Conservation (phyloP, 2,329 filamentous ascomycete genomes). For the Botryotinia globosa region DNA sequence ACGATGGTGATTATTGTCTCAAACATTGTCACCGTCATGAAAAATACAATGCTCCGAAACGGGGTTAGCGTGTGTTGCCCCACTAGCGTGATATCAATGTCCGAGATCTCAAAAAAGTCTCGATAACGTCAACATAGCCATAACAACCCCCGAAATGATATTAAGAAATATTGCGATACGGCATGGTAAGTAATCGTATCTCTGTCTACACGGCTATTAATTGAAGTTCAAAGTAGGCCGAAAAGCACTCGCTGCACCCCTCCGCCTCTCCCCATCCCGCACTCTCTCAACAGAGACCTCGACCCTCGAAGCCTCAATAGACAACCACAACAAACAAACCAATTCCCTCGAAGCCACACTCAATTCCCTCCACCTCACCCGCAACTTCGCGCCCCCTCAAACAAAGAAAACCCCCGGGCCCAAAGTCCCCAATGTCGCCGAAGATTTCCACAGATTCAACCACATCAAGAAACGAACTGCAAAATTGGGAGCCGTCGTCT, state of each 20-base stretch:
- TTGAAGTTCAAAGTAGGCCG: constrained; percentile 46
- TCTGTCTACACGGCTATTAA: constrained; percentile 12
- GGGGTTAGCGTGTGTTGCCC: constrained; percentile 20
- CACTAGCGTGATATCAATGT: constrained; percentile 26
- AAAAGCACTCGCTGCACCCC: constrained; percentile 48
- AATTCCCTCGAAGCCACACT: constrained; percentile 29
- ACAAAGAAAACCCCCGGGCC: background rate
- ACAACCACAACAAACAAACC: constrained; percentile 22
- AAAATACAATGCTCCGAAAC: constrained; percentile 6
- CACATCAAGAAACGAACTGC: constrained; percentile 47
- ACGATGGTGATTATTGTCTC: background rate
- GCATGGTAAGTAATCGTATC: constrained; percentile 47
- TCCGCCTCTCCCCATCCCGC: constrained; percentile 42
- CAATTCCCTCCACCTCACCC: constrained; percentile 29
- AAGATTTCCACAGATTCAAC: constrained; percentile 29
- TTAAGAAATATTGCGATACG: constrained; percentile 53
- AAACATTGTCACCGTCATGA: background rate
- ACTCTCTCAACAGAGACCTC: constrained; percentile 38
- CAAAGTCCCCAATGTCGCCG: constrained; percentile 19
- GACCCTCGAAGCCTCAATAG: constrained; percentile 22
- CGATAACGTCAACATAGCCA: constrained; percentile 15
- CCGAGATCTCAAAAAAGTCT: constrained; percentile 34
- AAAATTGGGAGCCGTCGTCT: constrained; percentile 49
- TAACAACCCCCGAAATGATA: constrained; percentile 48
- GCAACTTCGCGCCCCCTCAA: constrained; percentile 23